These are phyloP conservation scores for Rhizopogon vinicolor DNA, from an alignment of 768 basidiomycete species.

Conservation along the genomic window DNA sequence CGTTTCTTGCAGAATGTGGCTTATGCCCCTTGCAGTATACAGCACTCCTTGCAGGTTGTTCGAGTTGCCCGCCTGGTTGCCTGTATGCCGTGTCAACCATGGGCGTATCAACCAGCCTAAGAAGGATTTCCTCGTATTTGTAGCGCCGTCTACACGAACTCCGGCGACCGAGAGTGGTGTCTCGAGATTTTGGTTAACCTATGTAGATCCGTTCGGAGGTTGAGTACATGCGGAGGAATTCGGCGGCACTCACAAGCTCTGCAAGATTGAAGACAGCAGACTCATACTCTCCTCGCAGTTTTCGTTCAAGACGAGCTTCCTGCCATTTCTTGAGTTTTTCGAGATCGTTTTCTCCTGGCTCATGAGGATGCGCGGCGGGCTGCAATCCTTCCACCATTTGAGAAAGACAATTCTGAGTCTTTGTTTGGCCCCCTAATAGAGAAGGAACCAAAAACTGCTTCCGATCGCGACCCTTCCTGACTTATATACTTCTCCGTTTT, in stretches of 20 bases:
- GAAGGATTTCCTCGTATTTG: conserved; percentile 72
- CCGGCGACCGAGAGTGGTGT: conserved; percentile 66
- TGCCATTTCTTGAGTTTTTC: conserved; percentile 68
- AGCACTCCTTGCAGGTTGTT: conserved; percentile 60
- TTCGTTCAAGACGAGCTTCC: conserved; percentile 63
- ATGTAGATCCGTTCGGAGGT: background rate
- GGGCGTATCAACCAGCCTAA: conserved; percentile 77
- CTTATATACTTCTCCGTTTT: background rate
- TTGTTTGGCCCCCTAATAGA: too few relatives aligned
- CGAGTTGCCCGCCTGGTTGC: conserved; percentile 8
- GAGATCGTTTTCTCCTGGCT: conserved; percentile 44
- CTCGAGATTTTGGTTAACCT: conserved; percentile 68
- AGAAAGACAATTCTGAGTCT: background rate
- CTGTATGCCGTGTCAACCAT: conserved; percentile 32
- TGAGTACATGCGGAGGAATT: background rate
- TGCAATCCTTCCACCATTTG: conserved; percentile 26
- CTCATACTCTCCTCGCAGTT: conserved; percentile 75
- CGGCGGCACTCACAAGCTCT: conserved; percentile 47
- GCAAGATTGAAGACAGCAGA: conserved; percentile 57
- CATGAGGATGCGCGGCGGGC: conserved; percentile 50
- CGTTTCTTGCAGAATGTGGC: conserved; percentile 61
- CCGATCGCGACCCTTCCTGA: conserved; percentile 20
- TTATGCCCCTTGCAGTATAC: conserved; percentile 62
- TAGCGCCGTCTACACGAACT: conserved; percentile 78
- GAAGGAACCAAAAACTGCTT: conserved; percentile 1